Percentiles rank a stretch among this genome's conserved stretches.
These are phyloP conservation scores for Silene vulgaris DNA, from an alignment of 179 eudicot species.

Conservation along the genomic window DNA sequence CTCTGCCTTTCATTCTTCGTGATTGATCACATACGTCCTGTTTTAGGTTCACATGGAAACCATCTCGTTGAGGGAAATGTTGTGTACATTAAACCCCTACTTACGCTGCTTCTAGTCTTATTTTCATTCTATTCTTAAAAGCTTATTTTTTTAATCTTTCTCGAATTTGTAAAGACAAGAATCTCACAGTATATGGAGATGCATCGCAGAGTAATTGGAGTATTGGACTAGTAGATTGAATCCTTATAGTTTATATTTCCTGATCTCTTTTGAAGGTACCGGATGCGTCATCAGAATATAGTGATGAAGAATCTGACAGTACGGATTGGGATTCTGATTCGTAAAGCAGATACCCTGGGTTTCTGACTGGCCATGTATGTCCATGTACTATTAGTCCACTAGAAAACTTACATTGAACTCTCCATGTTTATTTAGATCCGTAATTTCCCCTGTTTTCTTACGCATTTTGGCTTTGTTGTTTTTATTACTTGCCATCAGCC, in stretches of 20 bases:
- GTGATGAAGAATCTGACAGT: slow-evolving; percentile 30
- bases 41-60: neutral
- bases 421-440: neutral
- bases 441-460: neutral
- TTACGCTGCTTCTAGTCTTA: no score
- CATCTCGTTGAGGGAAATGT: neutral
- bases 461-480: neutral
- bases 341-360: slow-evolving; percentile 12
- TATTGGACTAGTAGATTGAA: neutral
- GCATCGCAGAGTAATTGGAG: slow-evolving; percentile 2
- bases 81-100: no score
- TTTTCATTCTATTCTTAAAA: neutral
- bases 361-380: neutral
- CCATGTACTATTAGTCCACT: neutral
- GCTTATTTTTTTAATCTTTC: neutral
- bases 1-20: neutral
- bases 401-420: neutral
- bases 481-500: neutral
- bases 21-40: neutral
- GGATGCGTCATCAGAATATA: slow-evolving; percentile 19
- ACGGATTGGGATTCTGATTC: slow-evolving; percentile 33
- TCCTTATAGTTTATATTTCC: slow-evolving; percentile 9
- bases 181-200: neutral
- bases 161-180: no score
- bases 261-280: slow-evolving; percentile 26